Evolutionary conservation across 2,329 filamentous ascomycete genomes (phyloP).

Genomic region (Fusarium oxysporum): DNA sequence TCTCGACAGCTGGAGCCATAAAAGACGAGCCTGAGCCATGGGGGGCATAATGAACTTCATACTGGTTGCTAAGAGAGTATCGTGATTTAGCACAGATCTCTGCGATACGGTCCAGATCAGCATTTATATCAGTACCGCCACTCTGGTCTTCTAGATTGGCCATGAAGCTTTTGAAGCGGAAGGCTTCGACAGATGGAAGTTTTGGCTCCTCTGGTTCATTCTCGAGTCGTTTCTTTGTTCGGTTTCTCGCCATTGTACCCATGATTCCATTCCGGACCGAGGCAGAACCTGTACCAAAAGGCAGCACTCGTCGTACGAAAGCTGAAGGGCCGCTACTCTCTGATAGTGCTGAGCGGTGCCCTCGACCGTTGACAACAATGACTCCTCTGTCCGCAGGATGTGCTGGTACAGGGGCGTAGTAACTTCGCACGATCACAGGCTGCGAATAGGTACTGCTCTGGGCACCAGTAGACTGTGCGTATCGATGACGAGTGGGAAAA

Average conservation of each 20-base stretch:
- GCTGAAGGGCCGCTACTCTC: slow-evolving; percentile 47
- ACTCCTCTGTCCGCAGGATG: slow-evolving; percentile 50
- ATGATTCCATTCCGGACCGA: slow-evolving; percentile 55
- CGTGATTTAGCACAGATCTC: slow-evolving; percentile 74
- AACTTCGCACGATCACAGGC: slow-evolving; percentile 74
- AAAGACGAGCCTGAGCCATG: slow-evolving; percentile 69
- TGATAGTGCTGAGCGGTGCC: slow-evolving; percentile 43
- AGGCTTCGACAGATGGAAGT: slow-evolving; percentile 71
- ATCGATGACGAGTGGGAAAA: slow-evolving; percentile 67
- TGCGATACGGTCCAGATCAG: slow-evolving; percentile 73
- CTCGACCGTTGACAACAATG: slow-evolving; percentile 46
- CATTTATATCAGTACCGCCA: slow-evolving; percentile 60
- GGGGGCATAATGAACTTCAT: slow-evolving; percentile 72
- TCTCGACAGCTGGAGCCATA: slow-evolving; percentile 47
- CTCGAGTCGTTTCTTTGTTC: slow-evolving; percentile 53
- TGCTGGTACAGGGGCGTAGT: slow-evolving; percentile 61
- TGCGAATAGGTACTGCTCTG: slow-evolving; percentile 71
- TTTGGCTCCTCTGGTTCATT: slow-evolving; percentile 54
- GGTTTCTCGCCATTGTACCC: slow-evolving; percentile 58
- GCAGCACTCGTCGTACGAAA: slow-evolving; percentile 47
- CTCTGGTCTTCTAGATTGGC: slow-evolving; percentile 62
- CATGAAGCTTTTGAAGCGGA: slow-evolving; percentile 74
- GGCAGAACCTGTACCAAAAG: slow-evolving; percentile 49
- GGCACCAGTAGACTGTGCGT: slow-evolving; percentile 67
- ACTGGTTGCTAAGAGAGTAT: slow-evolving; percentile 75